phyloP scores from a whole-genome alignment of 306 rosid species.

The Vicia sativa region DNA sequence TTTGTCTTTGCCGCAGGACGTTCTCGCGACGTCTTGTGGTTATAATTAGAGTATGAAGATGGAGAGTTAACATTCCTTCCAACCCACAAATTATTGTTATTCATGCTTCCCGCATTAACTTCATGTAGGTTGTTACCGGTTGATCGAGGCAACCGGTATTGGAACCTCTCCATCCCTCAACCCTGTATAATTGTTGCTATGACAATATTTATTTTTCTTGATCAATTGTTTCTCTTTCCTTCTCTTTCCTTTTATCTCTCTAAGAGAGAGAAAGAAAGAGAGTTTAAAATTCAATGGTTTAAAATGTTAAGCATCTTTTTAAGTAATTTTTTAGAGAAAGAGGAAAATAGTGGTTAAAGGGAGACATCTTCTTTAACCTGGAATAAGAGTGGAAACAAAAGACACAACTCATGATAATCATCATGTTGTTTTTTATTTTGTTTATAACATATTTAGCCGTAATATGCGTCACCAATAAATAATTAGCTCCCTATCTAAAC shows the following conservation, averaged over 20 bases:
- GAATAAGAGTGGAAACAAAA: conserved; percentile 8
- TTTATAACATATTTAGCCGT: conserved; percentile 11
- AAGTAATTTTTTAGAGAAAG: background rate
- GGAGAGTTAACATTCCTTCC: conserved; percentile 12
- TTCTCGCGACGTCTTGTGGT: conserved; percentile 8
- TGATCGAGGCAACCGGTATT: background rate
- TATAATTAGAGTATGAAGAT: background rate
- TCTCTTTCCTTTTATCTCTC: conserved; percentile 3
- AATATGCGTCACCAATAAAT: background rate
- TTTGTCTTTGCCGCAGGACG: background rate
- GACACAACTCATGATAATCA: background rate
- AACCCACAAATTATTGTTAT: background rate
- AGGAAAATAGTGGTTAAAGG: background rate
- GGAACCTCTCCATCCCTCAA: conserved; percentile 37
- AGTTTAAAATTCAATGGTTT: background rate
- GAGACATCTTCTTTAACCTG: background rate
- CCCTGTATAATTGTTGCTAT: background rate
- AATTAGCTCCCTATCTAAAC: conserved; percentile 23
- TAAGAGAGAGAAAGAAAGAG: conserved; percentile 15
- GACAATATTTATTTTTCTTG: no score
- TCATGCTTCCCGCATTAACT: background rate
- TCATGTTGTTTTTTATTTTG: background rate
- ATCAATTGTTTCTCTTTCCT: background rate
- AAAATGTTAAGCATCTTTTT: background rate
- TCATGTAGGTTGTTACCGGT: background rate